Base-by-base conservation (phyloP, 352 stramenopile genomes). In the Pythium sukuiense region DNA sequence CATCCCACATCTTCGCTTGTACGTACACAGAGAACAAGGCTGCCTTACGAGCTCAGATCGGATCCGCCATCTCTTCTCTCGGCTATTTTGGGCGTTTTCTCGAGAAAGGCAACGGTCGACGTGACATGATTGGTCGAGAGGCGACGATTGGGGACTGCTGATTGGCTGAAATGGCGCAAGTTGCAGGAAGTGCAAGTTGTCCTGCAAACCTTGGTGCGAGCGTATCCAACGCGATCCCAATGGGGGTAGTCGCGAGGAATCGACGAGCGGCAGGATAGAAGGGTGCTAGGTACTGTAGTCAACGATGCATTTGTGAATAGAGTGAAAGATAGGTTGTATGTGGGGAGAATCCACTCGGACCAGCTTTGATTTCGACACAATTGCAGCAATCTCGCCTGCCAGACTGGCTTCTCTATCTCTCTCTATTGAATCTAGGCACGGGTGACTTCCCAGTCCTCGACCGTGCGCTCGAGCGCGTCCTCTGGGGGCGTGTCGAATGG, bases 401-500 rank as follows among this genome's bases (percentile, higher is more conserved):
- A 1, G n/a, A 29, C 2, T 30, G 45, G 20, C 14, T 11, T 52
- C 45, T 52, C 45, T n/a, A 14, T 52, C 45, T 52, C 32, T 62
- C 53, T 70, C 56, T 70, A 61, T 50, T 46, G 48, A 41, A 57
- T 69, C 72, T 90, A 91, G 69, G 86, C 43, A 59, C 76, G 85
- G 50, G 76, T 90, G 61, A 92, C 48, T 55, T 94, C 85, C 80
- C 80, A 90, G 70, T 90, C 79, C 63, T 87, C 59, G 41, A 94
- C 85, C 29, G 85, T 94, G 70, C 81, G 79, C 64, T 94, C 82
- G 57, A 94, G 74, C 63, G 88, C 85, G 55, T 94, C 83, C 65
- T 94, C 81, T 20, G 85, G 85, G 53, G 79, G 62, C 62, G 85
- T 94, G 66, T 94, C 85, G 65, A 92, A 91, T 39, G 81, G 80